These are phyloP conservation scores for Aaosphaeria arxii DNA, from an alignment of 2,329 filamentous ascomycete species.

Conservation along the genomic window DNA sequence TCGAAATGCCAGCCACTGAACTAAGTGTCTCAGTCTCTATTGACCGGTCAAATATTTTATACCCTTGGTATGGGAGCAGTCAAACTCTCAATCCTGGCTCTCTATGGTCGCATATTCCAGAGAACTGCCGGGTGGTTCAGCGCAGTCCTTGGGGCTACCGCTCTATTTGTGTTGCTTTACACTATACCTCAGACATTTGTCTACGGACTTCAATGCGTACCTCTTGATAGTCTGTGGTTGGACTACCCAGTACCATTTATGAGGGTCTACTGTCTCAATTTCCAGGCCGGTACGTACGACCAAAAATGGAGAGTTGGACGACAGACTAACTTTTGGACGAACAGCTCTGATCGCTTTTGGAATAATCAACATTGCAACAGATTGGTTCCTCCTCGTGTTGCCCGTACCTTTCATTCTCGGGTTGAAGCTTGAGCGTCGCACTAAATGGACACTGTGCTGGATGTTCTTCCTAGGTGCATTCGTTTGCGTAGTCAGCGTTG, in stretches of 20 bases:
- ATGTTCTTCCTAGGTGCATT: conserved; percentile 9
- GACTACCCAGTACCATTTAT: neutral
- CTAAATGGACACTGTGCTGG: conserved; percentile 9
- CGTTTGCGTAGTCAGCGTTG: conserved; percentile 9
- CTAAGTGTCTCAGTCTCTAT: conserved; percentile 1
- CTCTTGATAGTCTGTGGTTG: conserved; percentile 6
- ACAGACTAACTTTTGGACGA: neutral
- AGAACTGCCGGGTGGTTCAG: conserved; percentile 7
- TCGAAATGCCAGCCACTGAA: neutral
- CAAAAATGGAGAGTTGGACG: neutral
- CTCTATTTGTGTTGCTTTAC: conserved; percentile 7
- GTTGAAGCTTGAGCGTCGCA: conserved; percentile 5
- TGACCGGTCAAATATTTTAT: conserved; percentile 7
- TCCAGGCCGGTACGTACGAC: conserved; percentile 4
- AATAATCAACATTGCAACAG: conserved; percentile 10
- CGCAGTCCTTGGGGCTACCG: conserved; percentile 4
- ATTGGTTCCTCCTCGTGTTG: conserved; percentile 9
- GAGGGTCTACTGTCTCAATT: conserved; percentile 5
- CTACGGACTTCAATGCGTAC: conserved; percentile 11
- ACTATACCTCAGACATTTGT: conserved; percentile 7
- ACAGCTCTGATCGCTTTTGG: conserved; percentile 9
- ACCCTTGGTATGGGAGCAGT: conserved; percentile 5
- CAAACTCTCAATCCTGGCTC: conserved; percentile 9
- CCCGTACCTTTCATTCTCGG: conserved; percentile 9
- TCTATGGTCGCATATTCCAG: conserved; percentile 11